Percentiles rank a stretch among this genome's conserved stretches.
phyloP scores from a whole-genome alignment of 2,329 filamentous ascomycete genomes.

The Chaetomiaceae sp. region DNA sequence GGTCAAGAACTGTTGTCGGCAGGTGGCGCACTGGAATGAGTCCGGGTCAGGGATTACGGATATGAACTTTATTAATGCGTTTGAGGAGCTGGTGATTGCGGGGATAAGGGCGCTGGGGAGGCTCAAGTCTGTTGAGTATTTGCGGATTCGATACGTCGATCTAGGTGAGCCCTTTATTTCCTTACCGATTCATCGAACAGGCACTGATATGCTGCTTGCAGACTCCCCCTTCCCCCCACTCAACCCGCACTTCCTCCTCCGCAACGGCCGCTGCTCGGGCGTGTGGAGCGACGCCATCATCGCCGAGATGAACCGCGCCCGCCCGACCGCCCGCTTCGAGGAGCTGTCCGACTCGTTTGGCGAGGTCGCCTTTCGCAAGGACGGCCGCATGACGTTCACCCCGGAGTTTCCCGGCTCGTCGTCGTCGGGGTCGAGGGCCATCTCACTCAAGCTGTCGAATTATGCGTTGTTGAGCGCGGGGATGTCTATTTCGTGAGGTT shows the following conservation, averaged over 20 bases:
- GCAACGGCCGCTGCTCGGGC: slow-evolving; percentile 58
- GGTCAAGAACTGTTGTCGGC: slow-evolving; percentile 69
- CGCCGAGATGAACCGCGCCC: slow-evolving; percentile 52
- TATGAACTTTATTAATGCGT: slow-evolving; percentile 65
- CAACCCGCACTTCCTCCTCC: slow-evolving; percentile 68
- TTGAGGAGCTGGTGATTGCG: slow-evolving; percentile 63
- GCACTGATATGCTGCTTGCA: slow-evolving; percentile 26
- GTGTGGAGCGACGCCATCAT: slow-evolving; percentile 70
- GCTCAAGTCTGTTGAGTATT: slow-evolving; percentile 55
- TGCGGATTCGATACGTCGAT: slow-evolving; percentile 72
- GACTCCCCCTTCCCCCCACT: slow-evolving; percentile 66
- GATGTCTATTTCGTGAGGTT: slow-evolving; percentile 32
- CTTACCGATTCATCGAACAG: neutral
- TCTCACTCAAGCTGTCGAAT: slow-evolving; percentile 54
- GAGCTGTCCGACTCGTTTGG: slow-evolving; percentile 63
- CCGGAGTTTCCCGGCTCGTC: slow-evolving; percentile 45
- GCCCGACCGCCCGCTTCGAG: slow-evolving; percentile 55
- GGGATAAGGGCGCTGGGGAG: slow-evolving; percentile 57
- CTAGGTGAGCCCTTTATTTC: slow-evolving; percentile 45
- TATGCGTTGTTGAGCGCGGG: slow-evolving; percentile 48
- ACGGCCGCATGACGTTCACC: slow-evolving; percentile 53
- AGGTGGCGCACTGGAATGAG: slow-evolving; percentile 52
- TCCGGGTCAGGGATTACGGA: slow-evolving; percentile 67
- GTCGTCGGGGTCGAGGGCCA: slow-evolving; percentile 34
- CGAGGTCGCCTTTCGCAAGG: slow-evolving; percentile 54